Base-by-base conservation (phyloP, 2,329 filamentous ascomycete species). In the Cercospora canescens region DNA sequence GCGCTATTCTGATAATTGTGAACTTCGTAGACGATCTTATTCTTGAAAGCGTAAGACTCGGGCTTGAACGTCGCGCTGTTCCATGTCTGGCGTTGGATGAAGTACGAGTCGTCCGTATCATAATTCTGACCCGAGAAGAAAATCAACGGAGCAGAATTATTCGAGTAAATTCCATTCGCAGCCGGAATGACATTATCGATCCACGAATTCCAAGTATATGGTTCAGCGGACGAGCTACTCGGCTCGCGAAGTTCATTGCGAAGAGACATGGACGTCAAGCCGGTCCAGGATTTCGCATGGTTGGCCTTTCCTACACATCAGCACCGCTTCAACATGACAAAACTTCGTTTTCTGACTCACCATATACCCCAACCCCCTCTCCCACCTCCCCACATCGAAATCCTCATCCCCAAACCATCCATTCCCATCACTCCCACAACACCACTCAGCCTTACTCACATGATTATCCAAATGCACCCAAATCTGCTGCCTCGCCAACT, bases 391-490 rank as follows among this genome's bases (percentile, higher is more conserved):
- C 0, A 84, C 79, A 63, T 85, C 75, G 68, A 89, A 91, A 70
- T 87, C 82, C 0, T 76, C 81, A 71, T 90, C 88, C 11, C 87
- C 77, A 64, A 81, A 81, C 79, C 79, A 81, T 4, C 76, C 77
- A 63, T 82, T 82, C 0, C 80, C 80, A 65, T 82, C 80, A 48
- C 76, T 70, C 16, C 74, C 74, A 65, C 87, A 89, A 78, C 87
- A 89, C 86, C 87, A 89, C 65, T 81, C 80, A 48, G 64, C 68
- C 67, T 82, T 83, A 69, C 84, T 87, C 62, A 88, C 83, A 75
- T 89, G 87, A 75, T 89, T 89, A 75, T 89, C 88, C 5, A 89
- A 77, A 60, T 89, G 80, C 0, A 87, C 85, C 78, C 87, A 83
- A 58, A 89, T 78, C 34, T 82, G 81, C 48, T 82, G 79, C 6